Conservation (phyloP, 306 rosid genomes). For the Malus sieversii region DNA sequence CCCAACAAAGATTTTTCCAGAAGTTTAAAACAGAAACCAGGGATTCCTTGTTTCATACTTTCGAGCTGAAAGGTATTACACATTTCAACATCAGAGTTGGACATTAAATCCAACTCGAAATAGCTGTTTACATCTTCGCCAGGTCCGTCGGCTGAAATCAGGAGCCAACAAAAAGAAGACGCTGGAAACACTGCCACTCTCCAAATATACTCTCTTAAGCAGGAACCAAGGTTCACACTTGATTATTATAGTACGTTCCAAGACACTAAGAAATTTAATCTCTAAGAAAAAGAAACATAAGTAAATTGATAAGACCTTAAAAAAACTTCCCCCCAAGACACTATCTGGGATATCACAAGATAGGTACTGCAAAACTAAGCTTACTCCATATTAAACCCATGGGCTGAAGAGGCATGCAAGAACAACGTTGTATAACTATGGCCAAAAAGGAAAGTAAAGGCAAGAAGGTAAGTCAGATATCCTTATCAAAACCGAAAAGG, state of each 20-base stretch:
- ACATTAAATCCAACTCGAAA: background rate
- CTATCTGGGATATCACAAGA: background rate
- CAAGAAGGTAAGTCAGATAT: background rate
- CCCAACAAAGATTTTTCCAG: background rate
- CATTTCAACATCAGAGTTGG: background rate
- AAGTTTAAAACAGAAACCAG: background rate
- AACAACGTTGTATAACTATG: background rate
- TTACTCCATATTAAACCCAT: background rate
- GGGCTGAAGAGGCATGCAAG: background rate
- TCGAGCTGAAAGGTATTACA: background rate
- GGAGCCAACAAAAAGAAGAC: background rate
- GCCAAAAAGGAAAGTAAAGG: background rate
- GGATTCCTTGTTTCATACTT: background rate
- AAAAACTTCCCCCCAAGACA: background rate
- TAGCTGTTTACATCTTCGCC: background rate
- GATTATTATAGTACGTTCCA: background rate
- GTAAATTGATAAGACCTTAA: background rate
- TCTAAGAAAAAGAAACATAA: background rate
- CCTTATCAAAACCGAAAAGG: background rate
- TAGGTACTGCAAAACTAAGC: background rate
- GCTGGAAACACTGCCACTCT: background rate
- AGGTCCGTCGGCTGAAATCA: background rate
- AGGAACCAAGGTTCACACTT: background rate
- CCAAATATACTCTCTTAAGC: background rate
- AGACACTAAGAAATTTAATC: background rate